Conservation (phyloP, 208 protist genomes). For the Zelonia costaricensis region DNA sequence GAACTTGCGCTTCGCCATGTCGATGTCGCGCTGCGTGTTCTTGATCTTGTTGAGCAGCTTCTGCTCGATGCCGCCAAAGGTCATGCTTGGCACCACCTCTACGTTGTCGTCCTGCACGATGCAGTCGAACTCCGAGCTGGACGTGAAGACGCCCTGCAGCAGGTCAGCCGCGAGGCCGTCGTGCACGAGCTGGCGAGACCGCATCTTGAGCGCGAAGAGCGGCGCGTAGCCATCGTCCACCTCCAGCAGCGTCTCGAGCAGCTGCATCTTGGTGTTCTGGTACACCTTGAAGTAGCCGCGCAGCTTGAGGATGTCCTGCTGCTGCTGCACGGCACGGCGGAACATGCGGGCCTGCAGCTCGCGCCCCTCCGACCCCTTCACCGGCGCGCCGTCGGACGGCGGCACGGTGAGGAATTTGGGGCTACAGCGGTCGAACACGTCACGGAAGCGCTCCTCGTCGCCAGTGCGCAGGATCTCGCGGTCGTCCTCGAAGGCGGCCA, state of each 20-base stretch:
- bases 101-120: constrained; percentile 84
- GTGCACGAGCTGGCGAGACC: constrained; percentile 86
- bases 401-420: constrained; percentile 89
- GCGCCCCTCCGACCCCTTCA: constrained; percentile 83
- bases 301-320: constrained; percentile 87
- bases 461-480: constrained; percentile 75
- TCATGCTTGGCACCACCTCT: constrained; percentile 78
- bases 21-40: constrained; percentile 54
- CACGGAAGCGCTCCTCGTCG: constrained; percentile 89
- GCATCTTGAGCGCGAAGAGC: constrained; percentile 87
- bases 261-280: constrained; percentile 84
- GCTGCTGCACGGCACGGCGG: constrained; percentile 85
- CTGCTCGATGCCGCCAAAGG: constrained; percentile 66
- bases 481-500: constrained; percentile 80
- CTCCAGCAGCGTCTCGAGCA: constrained; percentile 79
- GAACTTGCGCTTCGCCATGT: constrained; percentile 46
- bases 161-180: constrained; percentile 78
- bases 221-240: constrained; percentile 80
- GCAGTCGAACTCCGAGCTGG: constrained; percentile 82
- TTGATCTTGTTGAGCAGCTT: constrained; percentile 81
- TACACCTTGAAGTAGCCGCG: constrained; percentile 91
- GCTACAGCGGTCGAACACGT: constrained; percentile 90
- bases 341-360: constrained; percentile 91
- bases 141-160: constrained; percentile 67
- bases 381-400: constrained; percentile 44